phyloP scores from a whole-genome alignment of 1,139 yeast genomes.

The Diutina catenulata region DNA sequence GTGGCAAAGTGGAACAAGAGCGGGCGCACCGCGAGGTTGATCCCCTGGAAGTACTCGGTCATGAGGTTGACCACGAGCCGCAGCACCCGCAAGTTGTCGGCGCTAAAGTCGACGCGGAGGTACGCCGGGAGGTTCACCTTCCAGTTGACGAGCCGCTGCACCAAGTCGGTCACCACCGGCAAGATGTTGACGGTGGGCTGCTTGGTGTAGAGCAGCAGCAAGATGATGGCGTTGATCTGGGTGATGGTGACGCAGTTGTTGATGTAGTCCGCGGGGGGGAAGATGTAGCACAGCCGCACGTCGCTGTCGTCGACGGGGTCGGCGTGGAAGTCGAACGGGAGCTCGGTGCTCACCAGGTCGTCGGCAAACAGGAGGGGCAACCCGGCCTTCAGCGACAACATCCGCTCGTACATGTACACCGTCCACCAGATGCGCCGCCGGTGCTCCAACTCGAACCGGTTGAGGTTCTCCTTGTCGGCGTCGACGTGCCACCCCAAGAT shows the following conservation, averaged over 20 bases:
- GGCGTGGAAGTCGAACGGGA: constrained; percentile 59
- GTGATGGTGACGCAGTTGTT: constrained; percentile 73
- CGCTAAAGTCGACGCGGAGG: constrained; percentile 52
- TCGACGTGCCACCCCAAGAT: constrained; percentile 79
- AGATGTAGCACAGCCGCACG: constrained; percentile 46
- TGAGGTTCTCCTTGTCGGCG: constrained; percentile 53
- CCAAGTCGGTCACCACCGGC: constrained; percentile 63
- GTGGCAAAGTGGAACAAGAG: constrained; percentile 70
- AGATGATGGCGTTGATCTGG: constrained; percentile 64
- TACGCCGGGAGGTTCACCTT: constrained; percentile 37
- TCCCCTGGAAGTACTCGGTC: constrained; percentile 81
- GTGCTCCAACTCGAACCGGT: constrained; percentile 65
- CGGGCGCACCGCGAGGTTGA: constrained; percentile 75
- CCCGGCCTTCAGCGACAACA: constrained; percentile 79
- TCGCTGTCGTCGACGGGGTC: constrained; percentile 46
- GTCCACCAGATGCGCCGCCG: constrained; percentile 87
- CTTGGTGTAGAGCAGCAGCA: constrained; percentile 62
- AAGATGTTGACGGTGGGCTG: constrained; percentile 66
- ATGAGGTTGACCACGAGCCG: constrained; percentile 65
- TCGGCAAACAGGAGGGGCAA: constrained; percentile 70
- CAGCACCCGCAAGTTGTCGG: constrained; percentile 43
- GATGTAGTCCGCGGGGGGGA: constrained; percentile 73
- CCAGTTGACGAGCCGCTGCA: constrained; percentile 63
- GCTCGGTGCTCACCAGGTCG: constrained; percentile 63
- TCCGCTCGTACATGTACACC: constrained; percentile 78